A percentile compares a stretch with the other conserved stretches of the same genome.
Evolutionary conservation across 2,329 filamentous ascomycete species (phyloP).

Genomic region (Hymenoscyphus albidus): DNA sequence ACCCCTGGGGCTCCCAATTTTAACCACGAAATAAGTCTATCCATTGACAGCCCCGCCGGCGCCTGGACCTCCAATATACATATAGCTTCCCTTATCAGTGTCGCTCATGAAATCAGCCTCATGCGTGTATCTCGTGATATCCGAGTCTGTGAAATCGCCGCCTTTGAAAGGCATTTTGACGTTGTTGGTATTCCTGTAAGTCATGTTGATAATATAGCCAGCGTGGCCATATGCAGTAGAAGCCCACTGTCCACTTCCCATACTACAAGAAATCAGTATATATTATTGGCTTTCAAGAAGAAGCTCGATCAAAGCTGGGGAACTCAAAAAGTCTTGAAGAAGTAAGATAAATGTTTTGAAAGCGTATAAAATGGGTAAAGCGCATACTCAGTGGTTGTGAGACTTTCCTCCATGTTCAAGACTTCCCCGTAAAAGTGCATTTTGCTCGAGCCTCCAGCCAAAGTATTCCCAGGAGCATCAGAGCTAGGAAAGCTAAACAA

Average conservation of each 20-base stretch:
- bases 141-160: neutral
- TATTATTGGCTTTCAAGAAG: neutral
- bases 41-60: slow-evolving; percentile 17
- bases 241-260: neutral
- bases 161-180: neutral
- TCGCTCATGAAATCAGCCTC: slow-evolving; percentile 7
- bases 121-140: slow-evolving; percentile 10
- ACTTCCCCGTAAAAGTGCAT: slow-evolving; percentile 20
- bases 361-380: slow-evolving; percentile 5
- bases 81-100: slow-evolving; percentile 12
- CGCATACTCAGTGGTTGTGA: slow-evolving; percentile 19
- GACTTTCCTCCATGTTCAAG: slow-evolving; percentile 10
- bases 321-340: no score
- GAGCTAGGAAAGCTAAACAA: slow-evolving; percentile 8
- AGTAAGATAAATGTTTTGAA: neutral
- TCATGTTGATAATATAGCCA: neutral
- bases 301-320: neutral
- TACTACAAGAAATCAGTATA: neutral
- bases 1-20: neutral
- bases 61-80: slow-evolving; percentile 18
- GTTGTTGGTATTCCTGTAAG: neutral
- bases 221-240: neutral
- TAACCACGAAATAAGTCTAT: neutral
- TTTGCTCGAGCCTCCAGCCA: slow-evolving; percentile 8
- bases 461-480: slow-evolving; percentile 5